Evolutionary conservation across 208 protist genomes (phyloP), one percentile per base, ranked within the genome.

Genomic region (Porcisia deanei): DNA sequence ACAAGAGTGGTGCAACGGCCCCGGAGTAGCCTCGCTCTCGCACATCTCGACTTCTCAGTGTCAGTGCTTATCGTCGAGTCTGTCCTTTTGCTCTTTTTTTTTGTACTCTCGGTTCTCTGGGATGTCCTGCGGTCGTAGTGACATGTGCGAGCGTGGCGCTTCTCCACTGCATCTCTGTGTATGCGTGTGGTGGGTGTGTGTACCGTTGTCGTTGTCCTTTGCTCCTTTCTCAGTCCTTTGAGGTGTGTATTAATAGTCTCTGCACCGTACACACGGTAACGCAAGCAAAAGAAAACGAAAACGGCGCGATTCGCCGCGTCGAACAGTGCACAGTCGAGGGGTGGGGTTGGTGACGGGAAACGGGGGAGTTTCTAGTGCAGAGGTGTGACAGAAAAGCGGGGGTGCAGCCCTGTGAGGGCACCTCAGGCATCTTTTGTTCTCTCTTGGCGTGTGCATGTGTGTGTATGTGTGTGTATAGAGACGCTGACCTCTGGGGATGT

Each of bases 1-100:
- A 97, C 82, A 87, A 83, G 72, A 77, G 71, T 34, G 88, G 80
- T 73, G 52, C 70, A 25, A 52, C 53, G 2, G 43, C 63, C 6
- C 25, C 75, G 8, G 57, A 73, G 41, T 73, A 73, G 70, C 49
- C 47, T 43, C 47, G 30, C 47, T 22, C 30, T 57, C 30, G 8
- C 47, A 16, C 20, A 39, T 30, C 66, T n/a, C 47, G 18, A 25
- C 60, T 54, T 53, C 64, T 47, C 39, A 34, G 49, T 71, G 67
- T 25, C 47, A 45, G 16, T 59, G 25, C 59, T 55, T 71, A n/a
- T 39, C 30, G 41, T 12, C 41, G 63, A 47, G 63, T 67, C 63
- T 67, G 37, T 20, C 18, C 22, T 67, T 52, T 67, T n/a, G 0
- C 18, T 20, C 16, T 67, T 52, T 67, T 52, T 30, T 2, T 67